Conservation (phyloP, 768 basidiomycete genomes). For the Mycena haematopus region DNA sequence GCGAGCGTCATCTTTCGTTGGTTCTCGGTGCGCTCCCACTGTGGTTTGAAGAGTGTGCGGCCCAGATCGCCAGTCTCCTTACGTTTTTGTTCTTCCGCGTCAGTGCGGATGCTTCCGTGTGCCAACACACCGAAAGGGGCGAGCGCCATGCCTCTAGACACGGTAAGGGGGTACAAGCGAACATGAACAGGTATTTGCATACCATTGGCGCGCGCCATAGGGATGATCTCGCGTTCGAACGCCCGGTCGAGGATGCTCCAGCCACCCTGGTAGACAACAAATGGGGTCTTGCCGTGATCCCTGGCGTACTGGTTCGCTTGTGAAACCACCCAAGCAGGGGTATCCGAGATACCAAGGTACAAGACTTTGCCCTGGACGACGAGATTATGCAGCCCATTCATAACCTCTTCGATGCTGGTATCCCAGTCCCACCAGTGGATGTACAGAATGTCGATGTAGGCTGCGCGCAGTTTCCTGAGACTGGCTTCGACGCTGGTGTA, state of each 20-base stretch:
- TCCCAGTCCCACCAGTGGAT: conserved; percentile 59
- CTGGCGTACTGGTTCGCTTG: conserved; percentile 18
- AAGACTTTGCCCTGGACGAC: conserved; percentile 58
- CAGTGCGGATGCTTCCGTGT: conserved; percentile 54
- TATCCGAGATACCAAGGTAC: conserved; percentile 37
- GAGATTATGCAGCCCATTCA: conserved; percentile 58
- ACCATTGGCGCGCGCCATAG: conserved; percentile 20
- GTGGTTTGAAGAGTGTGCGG: conserved; percentile 35
- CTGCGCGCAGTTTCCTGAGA: conserved; percentile 53
- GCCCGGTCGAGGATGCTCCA: conserved; percentile 20
- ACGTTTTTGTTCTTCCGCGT: conserved; percentile 38
- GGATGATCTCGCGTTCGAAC: conserved; percentile 21
- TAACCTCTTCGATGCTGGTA: conserved; percentile 61
- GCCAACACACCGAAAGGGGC: conserved; percentile 15
- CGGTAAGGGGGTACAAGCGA: background rate
- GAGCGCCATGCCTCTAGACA: conserved; percentile 10
- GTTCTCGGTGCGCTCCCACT: conserved; percentile 55
- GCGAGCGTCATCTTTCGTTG: conserved; percentile 50
- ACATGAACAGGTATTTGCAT: background rate
- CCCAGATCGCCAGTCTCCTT: conserved; percentile 42
- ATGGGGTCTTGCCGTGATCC: conserved; percentile 11
- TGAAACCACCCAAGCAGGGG: conserved; percentile 16
- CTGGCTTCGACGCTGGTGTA: conserved; percentile 46
- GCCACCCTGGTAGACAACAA: conserved; percentile 10
- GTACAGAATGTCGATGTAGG: conserved; percentile 55